Percentiles rank a stretch among this genome's conserved stretches.
phyloP scores from a whole-genome alignment of 2,329 filamentous ascomycete species.

The Nemania abortiva region DNA sequence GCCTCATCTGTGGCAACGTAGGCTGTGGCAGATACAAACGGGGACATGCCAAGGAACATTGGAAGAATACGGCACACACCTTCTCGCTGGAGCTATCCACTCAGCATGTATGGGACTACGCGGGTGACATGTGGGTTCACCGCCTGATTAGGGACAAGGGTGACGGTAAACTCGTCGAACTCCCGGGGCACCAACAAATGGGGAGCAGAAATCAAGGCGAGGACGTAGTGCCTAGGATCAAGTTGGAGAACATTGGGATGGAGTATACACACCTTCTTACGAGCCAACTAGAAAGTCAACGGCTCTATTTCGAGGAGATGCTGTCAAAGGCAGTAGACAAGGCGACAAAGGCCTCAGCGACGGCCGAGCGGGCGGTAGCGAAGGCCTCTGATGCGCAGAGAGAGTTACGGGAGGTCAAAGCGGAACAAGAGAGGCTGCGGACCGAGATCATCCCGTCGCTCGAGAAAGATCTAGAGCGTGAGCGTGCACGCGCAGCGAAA shows the following conservation, averaged over 20 bases:
- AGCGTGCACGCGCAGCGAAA: constrained; percentile 75
- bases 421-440: constrained; percentile 64
- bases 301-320: constrained; percentile 93
- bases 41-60: constrained; percentile 93
- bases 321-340: constrained; percentile 91
- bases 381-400: constrained; percentile 63
- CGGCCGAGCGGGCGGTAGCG: constrained; percentile 71
- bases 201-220: constrained; percentile 59
- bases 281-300: constrained; percentile 91
- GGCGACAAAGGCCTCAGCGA: constrained; percentile 77
- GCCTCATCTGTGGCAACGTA: constrained; percentile 90
- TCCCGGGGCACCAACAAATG: constrained; percentile 68
- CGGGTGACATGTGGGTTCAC: constrained; percentile 94
- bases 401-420: constrained; percentile 65
- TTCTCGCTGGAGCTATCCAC: constrained; percentile 94
- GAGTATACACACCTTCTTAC: constrained; percentile 96
- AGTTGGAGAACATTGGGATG: constrained; percentile 81
- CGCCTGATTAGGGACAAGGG: constrained; percentile 93
- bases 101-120: constrained; percentile 98
- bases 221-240: constrained; percentile 78
- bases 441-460: constrained; percentile 72
- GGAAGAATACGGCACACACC: constrained; percentile 88
- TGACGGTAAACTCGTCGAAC: constrained; percentile 90
- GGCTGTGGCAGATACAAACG: constrained; percentile 95
- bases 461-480: constrained; percentile 78